A percentile compares a stretch with the other conserved stretches of the same genome.
Conservation (phyloP, 306 rosid species). For the Lathyrus tuberosus region DNA sequence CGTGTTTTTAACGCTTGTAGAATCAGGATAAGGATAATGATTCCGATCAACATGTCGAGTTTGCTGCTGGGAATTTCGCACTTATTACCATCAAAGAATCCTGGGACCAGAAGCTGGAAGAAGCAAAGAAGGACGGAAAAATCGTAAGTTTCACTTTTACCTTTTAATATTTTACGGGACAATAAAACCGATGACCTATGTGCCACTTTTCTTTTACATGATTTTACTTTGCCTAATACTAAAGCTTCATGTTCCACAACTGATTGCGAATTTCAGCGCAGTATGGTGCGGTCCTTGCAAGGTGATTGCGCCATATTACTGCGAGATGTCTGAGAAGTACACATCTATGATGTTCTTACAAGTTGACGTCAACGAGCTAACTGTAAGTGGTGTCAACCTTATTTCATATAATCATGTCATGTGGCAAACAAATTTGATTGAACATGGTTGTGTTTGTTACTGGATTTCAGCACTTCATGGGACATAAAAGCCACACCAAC, state of each 20-base stretch:
- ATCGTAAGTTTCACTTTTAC: conserved; percentile 59
- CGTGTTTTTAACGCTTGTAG: conserved; percentile 52
- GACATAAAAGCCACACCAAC: conserved; percentile 99
- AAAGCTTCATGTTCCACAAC: conserved; percentile 56
- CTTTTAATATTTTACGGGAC: neutral
- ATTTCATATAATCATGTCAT: no score
- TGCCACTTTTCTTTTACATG: no score
- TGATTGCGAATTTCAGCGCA: conserved; percentile 94
- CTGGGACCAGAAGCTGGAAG: conserved; percentile 89
- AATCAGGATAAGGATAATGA: conserved; percentile 45
- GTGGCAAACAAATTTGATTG: conserved; percentile 20
- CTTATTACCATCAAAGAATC: conserved; percentile 72
- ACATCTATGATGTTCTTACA: no score
- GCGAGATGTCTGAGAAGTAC: no score
- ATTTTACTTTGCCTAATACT: no score
- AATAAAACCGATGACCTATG: conserved; percentile 24
- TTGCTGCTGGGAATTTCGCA: conserved; percentile 70
- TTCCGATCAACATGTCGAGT: conserved; percentile 65
- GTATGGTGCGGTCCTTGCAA: conserved; percentile 98
- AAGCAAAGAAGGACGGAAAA: conserved; percentile 79
- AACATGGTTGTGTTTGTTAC: conserved; percentile 42
- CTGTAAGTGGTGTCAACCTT: no score
- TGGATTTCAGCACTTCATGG: conserved; percentile 96
- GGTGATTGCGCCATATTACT: conserved; percentile 69
- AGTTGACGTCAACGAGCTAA: no score